These are phyloP conservation scores for Phytophthora europaea DNA, from an alignment of 352 stramenopile species.

Conservation along the genomic window DNA sequence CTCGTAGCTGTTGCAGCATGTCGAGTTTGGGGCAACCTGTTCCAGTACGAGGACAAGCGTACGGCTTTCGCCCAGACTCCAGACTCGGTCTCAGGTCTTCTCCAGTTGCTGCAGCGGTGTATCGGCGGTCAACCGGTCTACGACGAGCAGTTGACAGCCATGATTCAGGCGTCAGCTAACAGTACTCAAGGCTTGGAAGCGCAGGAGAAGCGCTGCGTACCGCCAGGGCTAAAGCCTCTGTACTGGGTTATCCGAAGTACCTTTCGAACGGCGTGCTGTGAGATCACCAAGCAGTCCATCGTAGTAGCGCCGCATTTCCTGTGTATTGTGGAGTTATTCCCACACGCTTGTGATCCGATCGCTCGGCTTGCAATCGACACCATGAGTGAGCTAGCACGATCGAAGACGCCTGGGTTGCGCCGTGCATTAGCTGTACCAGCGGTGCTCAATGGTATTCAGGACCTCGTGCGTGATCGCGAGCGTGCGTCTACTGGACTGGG, in stretches of 20 bases:
- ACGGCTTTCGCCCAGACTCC: constrained; percentile 47
- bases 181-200: constrained; percentile 5
- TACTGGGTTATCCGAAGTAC: constrained; percentile 49
- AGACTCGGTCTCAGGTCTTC: constrained; percentile 51
- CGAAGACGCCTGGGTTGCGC: constrained; percentile 32
- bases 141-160: not conserved
- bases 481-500: constrained; percentile 12
- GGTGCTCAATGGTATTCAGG: constrained; percentile 53
- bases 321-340: constrained; percentile 54
- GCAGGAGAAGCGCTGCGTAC: constrained; percentile 29
- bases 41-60: constrained; percentile 70
- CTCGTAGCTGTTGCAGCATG: constrained; percentile 49
- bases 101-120: constrained; percentile 45
- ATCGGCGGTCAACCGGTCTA: constrained; percentile 12
- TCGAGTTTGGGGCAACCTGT: constrained; percentile 73
- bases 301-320: constrained; percentile 58
- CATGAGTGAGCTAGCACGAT: constrained; percentile 47
- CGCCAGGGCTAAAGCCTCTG: constrained; percentile 36
- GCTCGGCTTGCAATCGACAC: constrained; percentile 50
- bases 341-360: constrained; percentile 46
- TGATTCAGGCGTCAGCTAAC: constrained; percentile 4
- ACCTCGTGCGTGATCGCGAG: constrained; percentile 51
- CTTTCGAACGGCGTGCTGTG: constrained; percentile 33
- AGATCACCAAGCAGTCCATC: constrained; percentile 44
- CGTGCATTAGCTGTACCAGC: constrained; percentile 48